Evolutionary conservation across 2,329 filamentous ascomycete genomes (phyloP).

Genomic region (Thelonectria discophora): DNA sequence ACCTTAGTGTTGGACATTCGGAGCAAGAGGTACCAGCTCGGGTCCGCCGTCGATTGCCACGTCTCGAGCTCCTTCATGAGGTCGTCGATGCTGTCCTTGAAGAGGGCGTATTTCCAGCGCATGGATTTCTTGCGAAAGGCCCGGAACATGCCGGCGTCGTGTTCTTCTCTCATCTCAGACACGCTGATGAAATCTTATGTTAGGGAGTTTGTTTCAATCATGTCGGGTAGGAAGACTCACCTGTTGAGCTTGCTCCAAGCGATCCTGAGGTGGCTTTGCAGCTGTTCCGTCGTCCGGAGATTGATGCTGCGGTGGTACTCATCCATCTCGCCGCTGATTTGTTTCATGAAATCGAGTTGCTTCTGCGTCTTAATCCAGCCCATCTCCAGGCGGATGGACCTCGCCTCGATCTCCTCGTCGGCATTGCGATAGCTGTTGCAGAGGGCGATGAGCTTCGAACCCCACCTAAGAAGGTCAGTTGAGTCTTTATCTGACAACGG

Average conservation of each 20-base stretch:
- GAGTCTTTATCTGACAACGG: background rate
- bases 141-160: background rate
- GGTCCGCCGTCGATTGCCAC: background rate
- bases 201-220: background rate
- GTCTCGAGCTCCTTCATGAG: background rate
- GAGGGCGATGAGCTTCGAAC: background rate
- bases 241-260: background rate
- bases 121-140: background rate
- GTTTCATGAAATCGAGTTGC: constrained; percentile 6
- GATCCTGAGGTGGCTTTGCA: background rate
- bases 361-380: background rate
- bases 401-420: background rate
- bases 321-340: background rate
- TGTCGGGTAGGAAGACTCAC: background rate
- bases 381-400: background rate
- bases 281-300: background rate
- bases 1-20: background rate
- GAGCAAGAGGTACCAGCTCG: background rate
- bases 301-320: constrained; percentile 1
- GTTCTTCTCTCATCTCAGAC: background rate
- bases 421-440: background rate
- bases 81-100: background rate
- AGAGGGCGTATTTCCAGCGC: constrained; percentile 1
- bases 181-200: background rate
- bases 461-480: constrained; percentile 1